These are phyloP conservation scores for Xylariaceae sp. DNA, from an alignment of 2,329 filamentous ascomycete species.

Conservation along the genomic window DNA sequence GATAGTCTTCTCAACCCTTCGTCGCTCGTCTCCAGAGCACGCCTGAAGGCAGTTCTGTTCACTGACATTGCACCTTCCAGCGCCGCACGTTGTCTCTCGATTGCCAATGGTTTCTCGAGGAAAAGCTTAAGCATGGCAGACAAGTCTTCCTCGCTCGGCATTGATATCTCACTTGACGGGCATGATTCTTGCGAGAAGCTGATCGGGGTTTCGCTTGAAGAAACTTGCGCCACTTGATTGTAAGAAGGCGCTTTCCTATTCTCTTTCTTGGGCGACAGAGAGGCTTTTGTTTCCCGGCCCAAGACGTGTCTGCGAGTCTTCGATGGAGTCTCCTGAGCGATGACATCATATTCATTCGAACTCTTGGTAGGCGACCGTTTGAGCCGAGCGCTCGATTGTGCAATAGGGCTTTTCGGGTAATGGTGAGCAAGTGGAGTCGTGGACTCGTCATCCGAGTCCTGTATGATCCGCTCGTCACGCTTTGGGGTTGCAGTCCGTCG, in stretches of 20 bases:
- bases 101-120: slow-evolving; percentile 28
- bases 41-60: slow-evolving; percentile 45
- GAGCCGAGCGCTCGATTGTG: slow-evolving; percentile 8
- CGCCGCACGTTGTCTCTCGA: slow-evolving; percentile 30
- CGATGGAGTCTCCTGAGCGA: slow-evolving; percentile 22
- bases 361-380: too few relatives aligned
- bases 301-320: slow-evolving; percentile 10
- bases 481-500: slow-evolving; percentile 16
- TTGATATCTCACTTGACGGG: slow-evolving; percentile 9
- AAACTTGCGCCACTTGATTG: slow-evolving; percentile 5
- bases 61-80: slow-evolving; percentile 40
- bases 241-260: slow-evolving; percentile 9
- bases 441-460: slow-evolving; percentile 56
- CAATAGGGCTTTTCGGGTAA: slow-evolving; percentile 23
- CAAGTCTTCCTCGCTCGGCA: slow-evolving; percentile 25
- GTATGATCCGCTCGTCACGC: slow-evolving; percentile 37
- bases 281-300: slow-evolving; percentile 9
- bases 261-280: slow-evolving; percentile 17
- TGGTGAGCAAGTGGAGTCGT: slow-evolving; percentile 37
- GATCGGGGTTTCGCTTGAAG: slow-evolving; percentile 4
- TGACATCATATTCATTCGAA: slow-evolving; percentile 11
- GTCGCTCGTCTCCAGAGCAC: slow-evolving; percentile 42
- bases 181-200: slow-evolving; percentile 9
- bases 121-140: slow-evolving; percentile 33
- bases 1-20: slow-evolving; percentile 42